Conservation (phyloP, 345 rosid species). For the Diplotaxis tenuifolia region DNA sequence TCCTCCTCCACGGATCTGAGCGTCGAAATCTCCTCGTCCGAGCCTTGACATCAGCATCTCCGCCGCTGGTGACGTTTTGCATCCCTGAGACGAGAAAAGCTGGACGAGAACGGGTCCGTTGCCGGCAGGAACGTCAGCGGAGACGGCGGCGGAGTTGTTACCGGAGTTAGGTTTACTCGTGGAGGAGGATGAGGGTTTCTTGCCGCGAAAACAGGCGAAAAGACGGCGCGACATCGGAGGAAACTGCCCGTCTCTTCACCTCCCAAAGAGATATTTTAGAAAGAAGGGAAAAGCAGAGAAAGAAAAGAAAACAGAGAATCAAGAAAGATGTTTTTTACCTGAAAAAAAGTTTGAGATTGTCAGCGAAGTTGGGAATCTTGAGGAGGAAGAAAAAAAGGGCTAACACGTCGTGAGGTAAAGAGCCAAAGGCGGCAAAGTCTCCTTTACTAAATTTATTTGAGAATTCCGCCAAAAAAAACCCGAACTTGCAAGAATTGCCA, state of each 20-base stretch:
- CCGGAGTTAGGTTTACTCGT: slow-evolving; percentile 12
- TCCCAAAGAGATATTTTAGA: slow-evolving; percentile 6
- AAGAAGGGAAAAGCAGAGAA: slow-evolving; percentile 21
- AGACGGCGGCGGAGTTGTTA: slow-evolving; percentile 36
- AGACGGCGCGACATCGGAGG: slow-evolving; percentile 62
- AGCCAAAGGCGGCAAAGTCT: slow-evolving; percentile 49
- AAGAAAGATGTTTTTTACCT: slow-evolving; percentile 2
- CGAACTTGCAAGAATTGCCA: no score
- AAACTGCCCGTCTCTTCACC: slow-evolving; percentile 27
- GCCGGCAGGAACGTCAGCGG: slow-evolving; percentile 36
- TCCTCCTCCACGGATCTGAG: slow-evolving; percentile 50
- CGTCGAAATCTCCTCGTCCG: slow-evolving; percentile 82
- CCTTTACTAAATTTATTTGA: not conserved
- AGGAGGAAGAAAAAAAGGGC: not conserved
- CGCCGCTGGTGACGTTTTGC: slow-evolving; percentile 71
- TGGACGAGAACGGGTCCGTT: slow-evolving; percentile 70
- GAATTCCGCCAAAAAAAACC: no score
- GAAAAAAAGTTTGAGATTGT: slow-evolving; percentile 11
- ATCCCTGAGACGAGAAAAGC: slow-evolving; percentile 91
- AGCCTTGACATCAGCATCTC: slow-evolving; percentile 80
- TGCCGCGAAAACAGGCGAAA: slow-evolving; percentile 60
- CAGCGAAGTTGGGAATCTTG: slow-evolving; percentile 1
- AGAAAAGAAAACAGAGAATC: slow-evolving; percentile 4
- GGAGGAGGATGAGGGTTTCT: slow-evolving; percentile 27
- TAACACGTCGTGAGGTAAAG: slow-evolving; percentile 36